Percentiles rank a stretch among this genome's conserved stretches.
These are phyloP conservation scores for Penicillium italicum DNA, from an alignment of 2,329 filamentous ascomycete genomes.

Conservation along the genomic window DNA sequence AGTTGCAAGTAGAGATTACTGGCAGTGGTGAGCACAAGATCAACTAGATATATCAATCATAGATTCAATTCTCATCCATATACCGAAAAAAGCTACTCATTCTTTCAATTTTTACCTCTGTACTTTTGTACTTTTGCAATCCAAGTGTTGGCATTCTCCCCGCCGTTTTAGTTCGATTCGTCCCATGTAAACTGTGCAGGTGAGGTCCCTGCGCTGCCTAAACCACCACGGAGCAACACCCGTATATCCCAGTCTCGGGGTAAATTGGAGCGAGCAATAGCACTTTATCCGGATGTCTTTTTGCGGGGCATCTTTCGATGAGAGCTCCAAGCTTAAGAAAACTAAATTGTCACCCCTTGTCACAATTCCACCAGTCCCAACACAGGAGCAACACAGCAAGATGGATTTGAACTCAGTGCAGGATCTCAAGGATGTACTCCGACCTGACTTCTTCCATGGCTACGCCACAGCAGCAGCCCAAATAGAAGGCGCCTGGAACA, in stretches of 20 bases:
- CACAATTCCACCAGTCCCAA: not conserved
- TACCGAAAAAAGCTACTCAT: no score
- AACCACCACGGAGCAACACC: slow-evolving; percentile 11
- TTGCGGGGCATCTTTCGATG: not conserved
- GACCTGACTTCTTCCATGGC: slow-evolving; percentile 29
- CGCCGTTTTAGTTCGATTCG: not conserved
- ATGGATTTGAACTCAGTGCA: slow-evolving; percentile 28
- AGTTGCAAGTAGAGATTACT: slow-evolving; percentile 11
- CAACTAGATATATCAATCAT: not conserved
- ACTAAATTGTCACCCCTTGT: not conserved
- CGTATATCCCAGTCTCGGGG: slow-evolving; percentile 1
- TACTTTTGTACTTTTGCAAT: not conserved
- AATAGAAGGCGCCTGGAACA: slow-evolving; percentile 68
- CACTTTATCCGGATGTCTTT: not conserved
- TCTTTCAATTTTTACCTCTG: no score
- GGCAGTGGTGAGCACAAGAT: slow-evolving; percentile 10
- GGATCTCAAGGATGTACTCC: slow-evolving; percentile 26
- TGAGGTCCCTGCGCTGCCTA: slow-evolving; percentile 4
- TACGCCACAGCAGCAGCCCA: slow-evolving; percentile 47
- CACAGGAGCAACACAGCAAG: not conserved
- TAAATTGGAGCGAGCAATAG: not conserved
- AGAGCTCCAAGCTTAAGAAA: not conserved
- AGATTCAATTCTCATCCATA: no score
- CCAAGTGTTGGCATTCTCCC: not conserved
- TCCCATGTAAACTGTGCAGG: no score